phyloP scores from a whole-genome alignment of 2,329 filamentous ascomycete genomes.

The Paraconiothyrium sp. region DNA sequence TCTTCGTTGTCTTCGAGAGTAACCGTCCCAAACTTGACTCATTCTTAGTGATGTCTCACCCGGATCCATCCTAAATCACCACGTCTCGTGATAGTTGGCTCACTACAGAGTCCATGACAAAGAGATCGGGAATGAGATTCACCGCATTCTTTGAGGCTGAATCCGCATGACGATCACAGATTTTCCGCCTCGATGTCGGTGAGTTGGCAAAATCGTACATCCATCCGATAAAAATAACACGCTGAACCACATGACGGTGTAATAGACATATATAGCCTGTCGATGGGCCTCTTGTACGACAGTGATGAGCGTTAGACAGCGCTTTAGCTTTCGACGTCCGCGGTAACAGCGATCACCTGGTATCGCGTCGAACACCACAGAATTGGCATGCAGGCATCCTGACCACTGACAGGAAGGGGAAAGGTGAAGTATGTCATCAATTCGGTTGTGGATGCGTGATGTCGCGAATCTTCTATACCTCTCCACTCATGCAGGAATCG shows the following conservation, averaged over 20 bases:
- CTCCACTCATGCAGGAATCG: slow-evolving; percentile 40
- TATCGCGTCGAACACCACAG: background rate
- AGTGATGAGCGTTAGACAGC: slow-evolving; percentile 16
- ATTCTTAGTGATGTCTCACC: background rate
- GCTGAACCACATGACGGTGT: background rate
- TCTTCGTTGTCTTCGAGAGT: background rate
- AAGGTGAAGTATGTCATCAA: background rate
- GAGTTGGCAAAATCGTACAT: background rate
- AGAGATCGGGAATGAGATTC: background rate
- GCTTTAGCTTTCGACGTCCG: slow-evolving; percentile 17
- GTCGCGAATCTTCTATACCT: slow-evolving; percentile 47
- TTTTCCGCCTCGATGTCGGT: background rate
- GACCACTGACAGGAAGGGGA: background rate
- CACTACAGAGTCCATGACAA: background rate
- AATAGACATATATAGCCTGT: background rate
- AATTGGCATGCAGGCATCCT: background rate
- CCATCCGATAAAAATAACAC: background rate
- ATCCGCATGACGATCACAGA: background rate
- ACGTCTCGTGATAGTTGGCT: background rate
- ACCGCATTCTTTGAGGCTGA: background rate
- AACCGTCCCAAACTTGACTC: background rate
- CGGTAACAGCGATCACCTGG: slow-evolving; percentile 1
- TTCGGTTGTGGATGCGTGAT: slow-evolving; percentile 16
- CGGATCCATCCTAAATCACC: background rate
- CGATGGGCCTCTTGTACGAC: slow-evolving; percentile 22